Evolutionary conservation across 805 yeast genomes (phyloP).

Genomic region (Ogataea pignaliae): DNA sequence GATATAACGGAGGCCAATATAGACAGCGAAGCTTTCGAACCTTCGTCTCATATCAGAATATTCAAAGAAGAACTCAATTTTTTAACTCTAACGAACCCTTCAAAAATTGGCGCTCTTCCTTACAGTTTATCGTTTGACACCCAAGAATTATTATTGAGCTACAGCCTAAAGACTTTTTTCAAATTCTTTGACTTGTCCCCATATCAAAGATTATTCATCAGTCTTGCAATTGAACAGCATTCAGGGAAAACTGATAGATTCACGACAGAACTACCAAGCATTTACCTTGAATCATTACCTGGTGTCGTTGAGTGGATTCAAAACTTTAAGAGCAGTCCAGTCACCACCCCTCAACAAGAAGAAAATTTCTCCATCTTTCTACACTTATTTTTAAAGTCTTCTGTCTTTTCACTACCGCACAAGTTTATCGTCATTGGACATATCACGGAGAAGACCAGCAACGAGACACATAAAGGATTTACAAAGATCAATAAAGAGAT

Average conservation of each 20-base stretch:
- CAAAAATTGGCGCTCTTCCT: constrained; percentile 11
- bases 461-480: background rate
- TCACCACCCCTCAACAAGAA: constrained; percentile 8
- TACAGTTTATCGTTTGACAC: constrained; percentile 7
- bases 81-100: constrained; percentile 16
- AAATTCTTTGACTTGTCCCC: constrained; percentile 17
- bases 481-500: constrained; percentile 13
- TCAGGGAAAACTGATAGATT: constrained; percentile 6
- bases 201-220: constrained; percentile 23
- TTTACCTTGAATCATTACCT: constrained; percentile 22
- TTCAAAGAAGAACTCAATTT: constrained; percentile 21
- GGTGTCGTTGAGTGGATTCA: constrained; percentile 27
- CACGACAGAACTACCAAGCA: constrained; percentile 20
- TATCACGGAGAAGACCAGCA: constrained; percentile 5
- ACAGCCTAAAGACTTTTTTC: constrained; percentile 32
- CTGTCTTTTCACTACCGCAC: constrained; percentile 27
- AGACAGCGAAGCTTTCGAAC: constrained; percentile 14
- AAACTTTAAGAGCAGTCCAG: constrained; percentile 11
- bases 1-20: constrained; percentile 16
- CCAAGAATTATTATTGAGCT: constrained; percentile 26
- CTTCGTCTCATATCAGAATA: no score
- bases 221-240: constrained; percentile 24
- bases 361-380: constrained; percentile 17
- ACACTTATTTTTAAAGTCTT: constrained; percentile 21
- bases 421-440: constrained; percentile 22